A percentile compares a stretch with the other conserved stretches of the same genome.
Evolutionary conservation across 768 basidiomycete genomes (phyloP).

Genomic region (Lentinula aciculospora): DNA sequence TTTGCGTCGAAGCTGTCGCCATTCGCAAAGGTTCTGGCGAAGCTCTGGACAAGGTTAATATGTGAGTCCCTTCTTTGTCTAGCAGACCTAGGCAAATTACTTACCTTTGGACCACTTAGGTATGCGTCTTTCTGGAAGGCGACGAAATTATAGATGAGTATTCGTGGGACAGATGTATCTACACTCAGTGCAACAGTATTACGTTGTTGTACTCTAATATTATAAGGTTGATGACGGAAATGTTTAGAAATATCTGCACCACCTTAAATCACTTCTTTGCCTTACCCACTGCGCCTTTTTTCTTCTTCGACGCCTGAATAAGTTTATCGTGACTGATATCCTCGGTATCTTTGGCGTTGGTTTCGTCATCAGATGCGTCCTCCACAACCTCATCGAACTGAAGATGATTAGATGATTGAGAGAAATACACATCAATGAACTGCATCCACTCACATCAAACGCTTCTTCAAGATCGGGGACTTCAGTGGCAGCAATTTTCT

Average conservation of each 20-base stretch:
- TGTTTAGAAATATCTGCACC: background rate
- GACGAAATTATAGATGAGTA: conserved; percentile 11
- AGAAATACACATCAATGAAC: background rate
- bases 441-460: conserved; percentile 54
- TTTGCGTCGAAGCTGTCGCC: conserved; percentile 45
- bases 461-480: conserved; percentile 92
- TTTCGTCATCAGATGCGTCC: conserved; percentile 48
- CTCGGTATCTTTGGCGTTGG: conserved; percentile 21
- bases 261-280: conserved; percentile 8
- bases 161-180: too few relatives aligned
- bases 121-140: conserved; percentile 32
- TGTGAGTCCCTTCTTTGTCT: conserved; percentile 33
- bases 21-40: conserved; percentile 41
- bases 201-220: too few relatives aligned
- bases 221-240: too few relatives aligned
- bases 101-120: conserved; percentile 13
- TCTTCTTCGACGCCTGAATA: conserved; percentile 38
- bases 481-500: conserved; percentile 71
- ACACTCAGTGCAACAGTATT: too few relatives aligned
- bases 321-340: conserved; percentile 29
- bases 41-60: conserved; percentile 66
- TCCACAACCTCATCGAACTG: conserved; percentile 42
- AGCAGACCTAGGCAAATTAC: background rate
- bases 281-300: conserved; percentile 19
- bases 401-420: conserved; percentile 4